phyloP scores from a whole-genome alignment of 495 filamentous ascomycete genomes.

The Neurospora cerealis region DNA sequence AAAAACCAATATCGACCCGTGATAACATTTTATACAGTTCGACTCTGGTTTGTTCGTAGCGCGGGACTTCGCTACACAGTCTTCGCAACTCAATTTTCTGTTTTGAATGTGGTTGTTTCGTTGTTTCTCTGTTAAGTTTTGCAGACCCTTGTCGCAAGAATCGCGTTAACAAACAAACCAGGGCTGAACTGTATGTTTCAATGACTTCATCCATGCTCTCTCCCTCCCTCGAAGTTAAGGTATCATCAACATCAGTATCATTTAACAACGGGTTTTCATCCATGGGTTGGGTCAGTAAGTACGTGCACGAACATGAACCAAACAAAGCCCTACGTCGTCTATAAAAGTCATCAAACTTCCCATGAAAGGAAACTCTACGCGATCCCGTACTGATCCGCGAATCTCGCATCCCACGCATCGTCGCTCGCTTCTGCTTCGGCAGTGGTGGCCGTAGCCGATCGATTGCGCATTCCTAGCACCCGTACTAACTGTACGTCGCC shows the following conservation, averaged over 20 bases:
- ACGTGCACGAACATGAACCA: not conserved
- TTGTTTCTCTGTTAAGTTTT: no score
- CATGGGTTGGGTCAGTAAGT: not conserved
- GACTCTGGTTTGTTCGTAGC: no score
- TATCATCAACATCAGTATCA: not conserved
- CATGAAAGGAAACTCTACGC: not conserved
- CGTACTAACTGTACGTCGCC: not conserved
- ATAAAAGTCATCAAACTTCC: not conserved
- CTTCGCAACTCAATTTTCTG: no score
- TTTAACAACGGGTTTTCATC: not conserved
- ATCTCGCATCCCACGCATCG: not conserved
- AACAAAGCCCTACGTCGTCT: not conserved
- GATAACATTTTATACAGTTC: not conserved
- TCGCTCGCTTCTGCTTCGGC: not conserved
- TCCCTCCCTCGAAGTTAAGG: not conserved
- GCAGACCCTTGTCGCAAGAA: no score
- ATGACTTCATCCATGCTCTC: not conserved
- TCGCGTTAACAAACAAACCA: no score
- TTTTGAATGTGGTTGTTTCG: no score
- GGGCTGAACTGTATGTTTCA: not conserved
- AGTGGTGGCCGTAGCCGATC: not conserved
- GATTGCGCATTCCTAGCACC: not conserved
- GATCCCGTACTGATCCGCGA: not conserved
- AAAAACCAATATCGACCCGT: not conserved
- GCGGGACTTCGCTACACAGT: no score